Evolutionary conservation across 805 yeast genomes (phyloP).

Genomic region (Wickerhamomyces canadensis): DNA sequence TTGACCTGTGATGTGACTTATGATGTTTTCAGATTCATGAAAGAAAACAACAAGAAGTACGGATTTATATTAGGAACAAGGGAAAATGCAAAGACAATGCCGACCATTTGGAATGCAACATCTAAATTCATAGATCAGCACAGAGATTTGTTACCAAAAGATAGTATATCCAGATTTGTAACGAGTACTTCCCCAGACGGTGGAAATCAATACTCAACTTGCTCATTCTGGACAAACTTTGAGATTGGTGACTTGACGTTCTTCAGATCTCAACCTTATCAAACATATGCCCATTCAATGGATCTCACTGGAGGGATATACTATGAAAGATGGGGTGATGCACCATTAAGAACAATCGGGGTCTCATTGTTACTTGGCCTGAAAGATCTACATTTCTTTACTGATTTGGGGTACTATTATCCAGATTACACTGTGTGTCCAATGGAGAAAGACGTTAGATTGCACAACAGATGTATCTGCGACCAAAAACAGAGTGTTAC

Average conservation of each 20-base stretch:
- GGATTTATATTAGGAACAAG: conserved; percentile 61
- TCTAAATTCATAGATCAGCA: conserved; percentile 36
- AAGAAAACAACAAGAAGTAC: conserved; percentile 44
- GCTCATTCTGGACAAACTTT: conserved; percentile 76
- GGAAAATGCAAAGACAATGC: conserved; percentile 51
- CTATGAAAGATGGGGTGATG: conserved; percentile 87
- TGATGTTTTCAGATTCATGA: conserved; percentile 61
- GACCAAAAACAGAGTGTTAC: conserved; percentile 64
- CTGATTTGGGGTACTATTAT: conserved; percentile 67
- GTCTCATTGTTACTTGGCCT: conserved; percentile 50
- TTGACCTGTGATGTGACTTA: conserved; percentile 55
- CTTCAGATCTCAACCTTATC: conserved; percentile 51
- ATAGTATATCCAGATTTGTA: conserved; percentile 54
- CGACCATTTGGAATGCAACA: conserved; percentile 50
- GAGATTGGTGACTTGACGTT: conserved; percentile 66
- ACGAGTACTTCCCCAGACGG: conserved; percentile 38
- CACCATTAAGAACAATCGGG: conserved; percentile 73
- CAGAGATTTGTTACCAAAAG: conserved; percentile 31
- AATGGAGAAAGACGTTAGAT: conserved; percentile 52
- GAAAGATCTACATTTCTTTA: conserved; percentile 59
- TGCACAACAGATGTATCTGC: conserved; percentile 64
- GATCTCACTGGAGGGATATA: conserved; percentile 71
- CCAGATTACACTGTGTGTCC: conserved; percentile 68
- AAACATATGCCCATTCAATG: conserved; percentile 49
- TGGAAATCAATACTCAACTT: conserved; percentile 18